These are phyloP conservation scores for Xylaria sp. DNA, from an alignment of 2,329 filamentous ascomycete species.

Conservation along the genomic window DNA sequence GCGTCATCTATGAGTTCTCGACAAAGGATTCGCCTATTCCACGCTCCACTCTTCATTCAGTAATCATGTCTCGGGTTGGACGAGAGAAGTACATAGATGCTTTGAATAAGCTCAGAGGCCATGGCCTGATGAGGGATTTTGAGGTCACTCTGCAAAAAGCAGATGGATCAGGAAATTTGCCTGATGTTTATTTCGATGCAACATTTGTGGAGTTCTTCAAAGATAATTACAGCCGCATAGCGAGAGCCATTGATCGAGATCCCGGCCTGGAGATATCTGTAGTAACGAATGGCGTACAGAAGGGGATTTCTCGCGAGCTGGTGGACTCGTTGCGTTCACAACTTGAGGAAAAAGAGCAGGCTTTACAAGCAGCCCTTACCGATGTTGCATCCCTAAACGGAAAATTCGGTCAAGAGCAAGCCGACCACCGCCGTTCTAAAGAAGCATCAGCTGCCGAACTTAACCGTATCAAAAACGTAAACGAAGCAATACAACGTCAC, in stretches of 20 bases:
- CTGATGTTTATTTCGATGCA: conserved; percentile 86
- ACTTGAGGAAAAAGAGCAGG: conserved; percentile 74
- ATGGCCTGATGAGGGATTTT: conserved; percentile 85
- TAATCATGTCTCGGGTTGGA: conserved; percentile 80
- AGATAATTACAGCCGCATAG: conserved; percentile 89
- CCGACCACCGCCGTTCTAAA: conserved; percentile 74
- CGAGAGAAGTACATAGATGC: conserved; percentile 89
- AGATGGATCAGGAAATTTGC: conserved; percentile 64
- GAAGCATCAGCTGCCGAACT: conserved; percentile 66
- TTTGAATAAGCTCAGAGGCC: conserved; percentile 78
- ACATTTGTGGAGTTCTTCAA: conserved; percentile 94
- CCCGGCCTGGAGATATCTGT: conserved; percentile 88
- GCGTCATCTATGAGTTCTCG: conserved; percentile 94
- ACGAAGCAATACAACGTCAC: conserved; percentile 74
- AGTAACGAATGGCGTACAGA: conserved; percentile 80
- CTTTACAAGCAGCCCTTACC: conserved; percentile 59
- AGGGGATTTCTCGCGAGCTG: conserved; percentile 91
- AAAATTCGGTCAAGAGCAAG: conserved; percentile 76
- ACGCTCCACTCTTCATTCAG: conserved; percentile 79
- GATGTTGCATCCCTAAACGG: conserved; percentile 59
- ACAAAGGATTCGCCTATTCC: conserved; percentile 95
- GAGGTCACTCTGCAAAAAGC: conserved; percentile 82
- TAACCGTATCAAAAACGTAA: conserved; percentile 68
- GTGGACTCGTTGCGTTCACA: conserved; percentile 86
- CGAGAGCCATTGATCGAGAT: conserved; percentile 88